A percentile compares a stretch with the other conserved stretches of the same genome.
These are phyloP conservation scores for Fusarium succisae DNA, from an alignment of 2,329 filamentous ascomycete species.

Conservation along the genomic window DNA sequence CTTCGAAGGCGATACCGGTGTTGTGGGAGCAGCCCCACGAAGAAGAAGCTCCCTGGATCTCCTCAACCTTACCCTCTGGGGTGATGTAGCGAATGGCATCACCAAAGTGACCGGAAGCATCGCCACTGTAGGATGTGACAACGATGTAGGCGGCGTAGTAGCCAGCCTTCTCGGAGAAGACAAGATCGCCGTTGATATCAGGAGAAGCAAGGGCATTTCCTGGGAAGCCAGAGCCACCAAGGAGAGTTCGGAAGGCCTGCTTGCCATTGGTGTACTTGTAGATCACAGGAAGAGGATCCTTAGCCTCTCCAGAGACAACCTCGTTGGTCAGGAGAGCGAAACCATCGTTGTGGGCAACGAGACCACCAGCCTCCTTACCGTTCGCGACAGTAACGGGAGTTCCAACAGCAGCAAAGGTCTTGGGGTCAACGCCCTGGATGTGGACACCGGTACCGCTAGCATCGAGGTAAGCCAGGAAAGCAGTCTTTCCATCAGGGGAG, in stretches of 20 bases:
- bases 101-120: slow-evolving; percentile 65
- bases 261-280: slow-evolving; percentile 66
- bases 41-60: slow-evolving; percentile 62
- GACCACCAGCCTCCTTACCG: slow-evolving; percentile 67
- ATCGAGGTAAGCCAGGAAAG: slow-evolving; percentile 69
- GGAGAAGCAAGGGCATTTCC: slow-evolving; percentile 61
- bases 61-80: slow-evolving; percentile 60
- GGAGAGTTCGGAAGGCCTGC: slow-evolving; percentile 66
- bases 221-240: slow-evolving; percentile 66
- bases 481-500: slow-evolving; percentile 66
- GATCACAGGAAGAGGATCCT: slow-evolving; percentile 65
- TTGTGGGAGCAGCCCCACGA: slow-evolving; percentile 72
- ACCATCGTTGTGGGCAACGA: slow-evolving; percentile 71
- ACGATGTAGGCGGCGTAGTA: slow-evolving; percentile 71
- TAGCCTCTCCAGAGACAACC: slow-evolving; percentile 58
- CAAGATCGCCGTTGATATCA: slow-evolving; percentile 70
- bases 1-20: slow-evolving; percentile 71
- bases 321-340: slow-evolving; percentile 71
- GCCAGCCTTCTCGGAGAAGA: slow-evolving; percentile 63
- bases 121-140: slow-evolving; percentile 65
- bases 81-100: slow-evolving; percentile 59
- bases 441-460: slow-evolving; percentile 64
- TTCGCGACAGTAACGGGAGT: slow-evolving; percentile 60
- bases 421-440: slow-evolving; percentile 64
- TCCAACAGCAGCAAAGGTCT: slow-evolving; percentile 63